Conservation (phyloP, 306 rosid genomes). For the Canavalia gladiata region DNA sequence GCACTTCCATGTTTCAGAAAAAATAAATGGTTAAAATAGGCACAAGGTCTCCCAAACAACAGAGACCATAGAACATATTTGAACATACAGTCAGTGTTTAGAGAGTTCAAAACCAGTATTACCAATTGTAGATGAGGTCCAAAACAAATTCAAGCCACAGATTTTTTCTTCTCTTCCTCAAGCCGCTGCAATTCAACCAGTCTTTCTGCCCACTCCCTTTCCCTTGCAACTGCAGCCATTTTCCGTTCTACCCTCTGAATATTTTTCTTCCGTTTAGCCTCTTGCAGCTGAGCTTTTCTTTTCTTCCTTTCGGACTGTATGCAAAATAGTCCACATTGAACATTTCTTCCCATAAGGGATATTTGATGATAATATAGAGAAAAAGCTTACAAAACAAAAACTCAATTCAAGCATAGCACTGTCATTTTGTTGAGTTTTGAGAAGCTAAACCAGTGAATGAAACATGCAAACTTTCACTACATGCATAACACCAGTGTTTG, state of each 20-base stretch:
- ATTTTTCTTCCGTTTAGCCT: conserved; percentile 80
- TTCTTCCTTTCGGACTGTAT: conserved; percentile 79
- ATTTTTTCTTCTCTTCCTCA: conserved; percentile 74
- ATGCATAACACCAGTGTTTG: background rate
- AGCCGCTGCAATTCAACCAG: conserved; percentile 74
- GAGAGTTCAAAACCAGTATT: conserved; percentile 10
- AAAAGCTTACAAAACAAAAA: background rate
- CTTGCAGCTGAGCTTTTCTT: conserved; percentile 80
- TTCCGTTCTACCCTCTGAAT: conserved; percentile 82
- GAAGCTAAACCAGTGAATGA: conserved; percentile 31
- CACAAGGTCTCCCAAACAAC: conserved; percentile 30
- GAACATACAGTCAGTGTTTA: background rate
- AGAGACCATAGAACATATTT: conserved; percentile 18
- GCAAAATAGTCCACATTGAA: conserved; percentile 34
- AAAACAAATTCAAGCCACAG: conserved; percentile 52
- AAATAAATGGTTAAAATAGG: conserved; percentile 21
- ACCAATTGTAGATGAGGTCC: conserved; percentile 32
- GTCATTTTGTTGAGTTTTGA: conserved; percentile 1
- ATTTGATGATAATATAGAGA: conserved; percentile 4
- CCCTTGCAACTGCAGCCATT: conserved; percentile 98
- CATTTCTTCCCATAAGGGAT: conserved; percentile 10
- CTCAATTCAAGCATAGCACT: background rate
- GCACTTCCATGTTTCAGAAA: background rate
- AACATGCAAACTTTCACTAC: background rate
- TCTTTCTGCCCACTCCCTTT: conserved; percentile 77